These are phyloP conservation scores for Drechslerella stenobrocha DNA, from an alignment of 2,329 filamentous ascomycete species.

Conservation along the genomic window DNA sequence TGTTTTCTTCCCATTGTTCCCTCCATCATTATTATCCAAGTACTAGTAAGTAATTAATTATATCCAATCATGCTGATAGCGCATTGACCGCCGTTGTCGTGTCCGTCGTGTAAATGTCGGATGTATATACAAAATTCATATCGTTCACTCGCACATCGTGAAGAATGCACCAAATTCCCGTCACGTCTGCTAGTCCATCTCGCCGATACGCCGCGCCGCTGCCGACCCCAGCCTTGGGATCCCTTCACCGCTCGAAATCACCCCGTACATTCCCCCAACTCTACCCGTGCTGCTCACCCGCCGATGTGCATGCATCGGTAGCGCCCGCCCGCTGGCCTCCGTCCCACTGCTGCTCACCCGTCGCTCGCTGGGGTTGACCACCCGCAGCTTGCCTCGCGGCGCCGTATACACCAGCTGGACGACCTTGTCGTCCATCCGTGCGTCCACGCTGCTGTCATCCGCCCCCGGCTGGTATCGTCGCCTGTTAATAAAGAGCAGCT, in stretches of 20 bases:
- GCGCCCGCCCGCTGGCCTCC: constrained; percentile 49
- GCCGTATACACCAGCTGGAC: constrained; percentile 90
- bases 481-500: constrained; percentile 48
- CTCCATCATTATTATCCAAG: no score
- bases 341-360: constrained; percentile 36
- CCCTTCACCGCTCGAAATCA: constrained; percentile 17
- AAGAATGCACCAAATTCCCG: neutral
- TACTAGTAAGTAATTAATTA: no score
- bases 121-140: constrained; percentile 1
- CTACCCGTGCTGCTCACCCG: constrained; percentile 28
- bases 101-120: neutral
- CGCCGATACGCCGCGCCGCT: constrained; percentile 28
- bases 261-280: neutral
- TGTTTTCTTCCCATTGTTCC: neutral
- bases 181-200: constrained; percentile 19
- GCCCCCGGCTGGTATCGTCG: no score
- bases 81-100: no score
- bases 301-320: constrained; percentile 17
- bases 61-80: no score
- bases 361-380: constrained; percentile 77
- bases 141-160: neutral
- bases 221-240: constrained; percentile 29
- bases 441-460: constrained; percentile 54
- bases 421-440: constrained; percentile 56
- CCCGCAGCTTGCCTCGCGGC: constrained; percentile 78